These are phyloP conservation scores for Sedum album DNA, from an alignment of 164 flowering plant genomes.

Conservation along the genomic window DNA sequence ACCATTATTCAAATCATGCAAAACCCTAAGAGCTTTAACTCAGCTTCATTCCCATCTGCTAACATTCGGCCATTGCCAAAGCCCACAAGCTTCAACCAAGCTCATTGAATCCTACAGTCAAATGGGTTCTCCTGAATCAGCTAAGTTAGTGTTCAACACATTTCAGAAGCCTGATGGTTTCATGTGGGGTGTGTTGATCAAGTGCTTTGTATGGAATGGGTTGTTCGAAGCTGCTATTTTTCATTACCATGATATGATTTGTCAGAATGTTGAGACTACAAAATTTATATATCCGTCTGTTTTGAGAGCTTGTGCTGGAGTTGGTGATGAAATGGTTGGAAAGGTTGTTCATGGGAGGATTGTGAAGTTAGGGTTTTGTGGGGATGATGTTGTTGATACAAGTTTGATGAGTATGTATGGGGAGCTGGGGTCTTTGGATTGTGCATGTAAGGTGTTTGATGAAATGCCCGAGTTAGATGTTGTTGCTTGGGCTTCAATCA, in stretches of 20 bases:
- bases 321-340: conserved; percentile 39
- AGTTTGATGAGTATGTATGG: conserved; percentile 60
- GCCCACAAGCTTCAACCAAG: conserved; percentile 55
- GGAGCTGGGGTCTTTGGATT: conserved; percentile 31
- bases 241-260: conserved; percentile 39
- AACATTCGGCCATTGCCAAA: conserved; percentile 33
- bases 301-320: conserved; percentile 56
- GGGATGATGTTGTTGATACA: conserved; percentile 52
- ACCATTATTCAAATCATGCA: conserved; percentile 63
- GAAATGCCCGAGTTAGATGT: conserved; percentile 49
- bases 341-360: conserved; percentile 51
- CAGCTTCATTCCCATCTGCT: conserved; percentile 74
- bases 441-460: conserved; percentile 53
- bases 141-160: conserved; percentile 35
- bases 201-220: conserved; percentile 40
- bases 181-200: conserved; percentile 77
- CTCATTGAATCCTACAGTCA: conserved; percentile 66
- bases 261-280: conserved; percentile 14
- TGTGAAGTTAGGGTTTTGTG: conserved; percentile 48
- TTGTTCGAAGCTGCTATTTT: conserved; percentile 40
- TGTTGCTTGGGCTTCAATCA: conserved; percentile 68
- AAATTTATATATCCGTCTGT: conserved; percentile 54
- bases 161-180: conserved; percentile 57
- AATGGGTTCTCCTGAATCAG: conserved; percentile 34
- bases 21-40: conserved; percentile 32